Evolutionary conservation across 495 filamentous ascomycete species (phyloP).

Genomic region (Aspergillus funiculosus): DNA sequence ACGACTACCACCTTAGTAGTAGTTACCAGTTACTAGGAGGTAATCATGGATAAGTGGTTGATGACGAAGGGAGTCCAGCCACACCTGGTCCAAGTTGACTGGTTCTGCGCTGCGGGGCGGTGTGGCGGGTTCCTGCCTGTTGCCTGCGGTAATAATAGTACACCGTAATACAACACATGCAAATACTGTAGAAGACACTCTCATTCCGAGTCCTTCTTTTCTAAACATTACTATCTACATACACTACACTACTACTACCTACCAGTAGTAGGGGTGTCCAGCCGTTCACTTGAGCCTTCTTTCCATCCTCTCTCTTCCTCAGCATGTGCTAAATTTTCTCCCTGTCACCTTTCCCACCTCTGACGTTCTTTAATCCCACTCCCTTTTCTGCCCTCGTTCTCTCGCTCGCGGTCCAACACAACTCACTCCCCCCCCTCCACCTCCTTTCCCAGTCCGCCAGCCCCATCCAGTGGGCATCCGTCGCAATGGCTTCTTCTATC

Average conservation of each 20-base stretch:
- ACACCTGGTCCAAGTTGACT: constrained; percentile 18
- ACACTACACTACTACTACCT: too few relatives aligned
- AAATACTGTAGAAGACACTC: too few relatives aligned
- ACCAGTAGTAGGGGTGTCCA: too few relatives aligned
- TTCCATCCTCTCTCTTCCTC: constrained; percentile 1
- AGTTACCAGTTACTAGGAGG: too few relatives aligned
- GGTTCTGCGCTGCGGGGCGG: constrained; percentile 20
- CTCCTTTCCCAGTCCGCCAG: neutral
- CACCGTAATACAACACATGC: too few relatives aligned
- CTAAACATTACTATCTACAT: too few relatives aligned
- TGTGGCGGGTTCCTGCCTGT: constrained; percentile 16
- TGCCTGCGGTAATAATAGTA: neutral
- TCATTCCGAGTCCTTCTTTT: too few relatives aligned
- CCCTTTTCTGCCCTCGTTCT: constrained; percentile 4
- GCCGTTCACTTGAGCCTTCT: neutral
- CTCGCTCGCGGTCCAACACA: too few relatives aligned
- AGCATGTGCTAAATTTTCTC: constrained; percentile 26
- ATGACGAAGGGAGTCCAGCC: constrained; percentile 27
- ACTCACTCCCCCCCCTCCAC: constrained; percentile 5
- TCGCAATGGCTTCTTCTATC: constrained; percentile 50
- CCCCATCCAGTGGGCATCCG: constrained; percentile 6
- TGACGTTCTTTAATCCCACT: constrained; percentile 7
- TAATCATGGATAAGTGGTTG: too few relatives aligned
- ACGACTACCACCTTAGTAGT: too few relatives aligned
- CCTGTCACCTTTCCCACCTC: constrained; percentile 4